Conservation (phyloP, 306 rosid species). For the Sechiopsis laciniata region DNA sequence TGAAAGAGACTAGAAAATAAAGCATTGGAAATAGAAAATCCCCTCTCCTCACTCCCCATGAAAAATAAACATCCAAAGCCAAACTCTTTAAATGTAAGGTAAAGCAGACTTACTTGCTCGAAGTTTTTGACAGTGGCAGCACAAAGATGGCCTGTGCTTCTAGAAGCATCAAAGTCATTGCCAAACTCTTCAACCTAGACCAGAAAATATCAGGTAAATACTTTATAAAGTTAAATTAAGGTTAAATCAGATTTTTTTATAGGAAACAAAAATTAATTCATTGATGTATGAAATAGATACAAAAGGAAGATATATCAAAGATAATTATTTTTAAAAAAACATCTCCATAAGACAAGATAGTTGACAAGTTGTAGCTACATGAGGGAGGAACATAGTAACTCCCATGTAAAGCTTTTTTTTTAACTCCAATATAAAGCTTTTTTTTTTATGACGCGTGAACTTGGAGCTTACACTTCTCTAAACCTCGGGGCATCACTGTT, state of each 20-base stretch:
- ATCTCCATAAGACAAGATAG: too few relatives aligned
- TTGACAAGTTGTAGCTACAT: too few relatives aligned
- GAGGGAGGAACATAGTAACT: too few relatives aligned
- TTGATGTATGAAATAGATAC: too few relatives aligned
- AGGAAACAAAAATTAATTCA: too few relatives aligned
- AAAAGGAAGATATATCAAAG: too few relatives aligned
- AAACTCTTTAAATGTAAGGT: conserved; percentile 6
- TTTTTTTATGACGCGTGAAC: too few relatives aligned
- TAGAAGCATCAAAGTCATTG: conserved; percentile 63
- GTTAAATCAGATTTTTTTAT: background rate
- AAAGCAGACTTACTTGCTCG: conserved; percentile 54
- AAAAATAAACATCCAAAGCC: background rate
- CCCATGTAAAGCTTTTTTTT: too few relatives aligned
- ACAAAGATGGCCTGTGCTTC: conserved; percentile 90
- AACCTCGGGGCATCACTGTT: too few relatives aligned
- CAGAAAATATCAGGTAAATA: conserved; percentile 24
- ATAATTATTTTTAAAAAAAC: too few relatives aligned
- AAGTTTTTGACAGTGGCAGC: conserved; percentile 66
- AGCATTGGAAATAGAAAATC: background rate
- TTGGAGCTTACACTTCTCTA: too few relatives aligned
- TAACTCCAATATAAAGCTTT: too few relatives aligned
- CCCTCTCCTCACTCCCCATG: background rate
- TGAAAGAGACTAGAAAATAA: background rate
- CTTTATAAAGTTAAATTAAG: background rate
- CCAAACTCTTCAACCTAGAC: conserved; percentile 54